Base-by-base conservation (phyloP, 2,329 filamentous ascomycete species). In the Xylariales sp. region DNA sequence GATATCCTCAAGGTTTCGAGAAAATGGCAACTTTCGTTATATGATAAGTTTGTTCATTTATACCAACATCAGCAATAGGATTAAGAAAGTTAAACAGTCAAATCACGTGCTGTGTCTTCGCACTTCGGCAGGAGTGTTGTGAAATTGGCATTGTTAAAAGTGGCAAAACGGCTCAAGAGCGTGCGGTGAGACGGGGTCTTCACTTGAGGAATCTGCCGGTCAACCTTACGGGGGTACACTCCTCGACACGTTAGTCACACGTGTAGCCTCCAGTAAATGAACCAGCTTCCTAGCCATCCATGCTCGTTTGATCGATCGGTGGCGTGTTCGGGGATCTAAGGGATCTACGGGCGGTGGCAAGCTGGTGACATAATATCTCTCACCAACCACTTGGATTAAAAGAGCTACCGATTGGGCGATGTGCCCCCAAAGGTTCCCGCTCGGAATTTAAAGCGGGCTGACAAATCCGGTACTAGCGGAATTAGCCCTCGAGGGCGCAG, bases 1-100 rank as follows among this genome's bases (percentile, higher is more conserved):
- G 58, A 10, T 45, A 64, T 48, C 28, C 53, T 62, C 23, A n/a
- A 67, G 43, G 32, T 49, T 63, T 59, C 48, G 43, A 62, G 39
- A 54, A 36, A 59, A 63, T 28, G 50, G 43, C 12, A 60, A 45
- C n/a, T 48, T 49, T 59, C 43, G 39, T 52, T 18, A n/a, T 18
- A n/a, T 30, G 14, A 34, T 39, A 28, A 56, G n/a, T 56, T 41
- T 41, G 2, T 41, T 56, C 34, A 55, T 41, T 32, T 56, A 56
- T 56, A 56, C 54, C 46, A 49, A 9, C 54, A 56, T 8, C 23
- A 56, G 54, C 39, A 56, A 56, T 43, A 46, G 28, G 6, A 56
- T 32, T 14, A 56, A 56, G 36, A n/a, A 6, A 56, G 23, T 41
- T 41, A 46, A 56, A 52, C n/a, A 9, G 18, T 53, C 46, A 60